A percentile compares a stretch with the other conserved stretches of the same genome.
Conservation (phyloP, 352 stramenopile genomes). For the Phytopythium aichiense region DNA sequence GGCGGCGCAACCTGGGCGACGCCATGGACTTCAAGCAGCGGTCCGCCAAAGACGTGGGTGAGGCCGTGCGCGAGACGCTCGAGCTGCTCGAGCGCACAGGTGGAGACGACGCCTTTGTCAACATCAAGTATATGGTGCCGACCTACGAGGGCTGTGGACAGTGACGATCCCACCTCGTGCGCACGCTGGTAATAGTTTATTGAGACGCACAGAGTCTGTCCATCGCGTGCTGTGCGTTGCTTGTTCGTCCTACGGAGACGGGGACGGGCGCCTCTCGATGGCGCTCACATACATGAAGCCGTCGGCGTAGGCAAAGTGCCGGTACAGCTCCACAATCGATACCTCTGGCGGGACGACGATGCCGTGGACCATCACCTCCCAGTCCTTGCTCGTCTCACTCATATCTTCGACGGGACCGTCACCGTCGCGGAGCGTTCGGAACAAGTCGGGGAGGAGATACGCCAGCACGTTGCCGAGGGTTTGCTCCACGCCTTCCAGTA, state of each 20-base stretch:
- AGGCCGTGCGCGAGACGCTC: constrained; percentile 86
- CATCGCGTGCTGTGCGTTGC: background rate
- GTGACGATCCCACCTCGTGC: background rate
- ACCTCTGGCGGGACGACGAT: constrained; percentile 41
- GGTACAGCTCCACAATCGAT: constrained; percentile 59
- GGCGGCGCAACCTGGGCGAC: constrained; percentile 89
- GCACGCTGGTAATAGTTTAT: background rate
- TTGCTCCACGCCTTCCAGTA: constrained; percentile 30
- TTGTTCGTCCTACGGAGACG: background rate
- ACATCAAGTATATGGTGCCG: constrained; percentile 97
- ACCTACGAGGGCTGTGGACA: constrained; percentile 85
- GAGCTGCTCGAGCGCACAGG: constrained; percentile 83
- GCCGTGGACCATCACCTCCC: constrained; percentile 54
- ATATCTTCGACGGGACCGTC: background rate
- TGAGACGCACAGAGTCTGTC: background rate
- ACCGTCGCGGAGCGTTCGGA: constrained; percentile 14
- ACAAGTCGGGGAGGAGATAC: constrained; percentile 64
- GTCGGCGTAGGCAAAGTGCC: constrained; percentile 64
- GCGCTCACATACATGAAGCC: constrained; percentile 72
- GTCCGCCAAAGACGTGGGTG: constrained; percentile 70
- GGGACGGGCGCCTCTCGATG: background rate
- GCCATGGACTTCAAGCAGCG: constrained; percentile 90
- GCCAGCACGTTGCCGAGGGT: constrained; percentile 43
- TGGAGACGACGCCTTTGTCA: constrained; percentile 88
- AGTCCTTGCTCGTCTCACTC: background rate